Conservation (phyloP, 1,284 basidiomycete species). For the Meripilus lineatus region DNA sequence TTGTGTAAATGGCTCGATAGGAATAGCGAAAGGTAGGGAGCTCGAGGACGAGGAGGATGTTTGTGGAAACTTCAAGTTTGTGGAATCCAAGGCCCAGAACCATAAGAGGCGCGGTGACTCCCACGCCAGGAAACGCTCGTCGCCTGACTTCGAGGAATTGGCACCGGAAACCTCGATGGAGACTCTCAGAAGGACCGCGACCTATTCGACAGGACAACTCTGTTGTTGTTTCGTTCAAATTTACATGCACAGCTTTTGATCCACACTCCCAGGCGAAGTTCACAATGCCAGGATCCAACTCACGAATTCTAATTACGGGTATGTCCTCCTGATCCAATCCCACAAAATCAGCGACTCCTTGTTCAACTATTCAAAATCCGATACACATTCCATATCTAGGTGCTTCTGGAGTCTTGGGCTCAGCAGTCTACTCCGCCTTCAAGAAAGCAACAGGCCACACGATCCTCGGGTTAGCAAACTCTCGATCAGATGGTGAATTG, state of each 20-base stretch:
- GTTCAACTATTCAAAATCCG: neutral
- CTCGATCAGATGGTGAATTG: constrained; percentile 50
- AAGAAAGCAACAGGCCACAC: constrained; percentile 33
- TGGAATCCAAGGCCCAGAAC: no score
- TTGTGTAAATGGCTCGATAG: no score
- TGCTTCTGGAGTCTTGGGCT: constrained; percentile 74
- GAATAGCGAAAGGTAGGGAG: no score
- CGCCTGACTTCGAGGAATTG: no score
- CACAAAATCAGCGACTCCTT: neutral
- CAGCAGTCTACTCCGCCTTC: constrained; percentile 62
- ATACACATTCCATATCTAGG: constrained; percentile 36
- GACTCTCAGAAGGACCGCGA: no score
- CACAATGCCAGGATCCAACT: constrained; percentile 13
- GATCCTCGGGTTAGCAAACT: constrained; percentile 60
- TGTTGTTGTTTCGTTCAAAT: neutral
- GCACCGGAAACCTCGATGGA: no score
- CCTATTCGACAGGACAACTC: neutral
- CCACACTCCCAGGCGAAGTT: neutral
- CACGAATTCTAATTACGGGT: constrained; percentile 51
- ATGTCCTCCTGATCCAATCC: constrained; percentile 8
- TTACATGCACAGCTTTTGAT: neutral
- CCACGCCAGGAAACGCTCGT: no score
- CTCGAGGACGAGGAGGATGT: no score
- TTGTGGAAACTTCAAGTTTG: no score
- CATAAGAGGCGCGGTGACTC: no score